A percentile compares a stretch with the other conserved stretches of the same genome.
Evolutionary conservation across 75 land plant species (phyloP).

Genomic region (Picea glauca): DNA sequence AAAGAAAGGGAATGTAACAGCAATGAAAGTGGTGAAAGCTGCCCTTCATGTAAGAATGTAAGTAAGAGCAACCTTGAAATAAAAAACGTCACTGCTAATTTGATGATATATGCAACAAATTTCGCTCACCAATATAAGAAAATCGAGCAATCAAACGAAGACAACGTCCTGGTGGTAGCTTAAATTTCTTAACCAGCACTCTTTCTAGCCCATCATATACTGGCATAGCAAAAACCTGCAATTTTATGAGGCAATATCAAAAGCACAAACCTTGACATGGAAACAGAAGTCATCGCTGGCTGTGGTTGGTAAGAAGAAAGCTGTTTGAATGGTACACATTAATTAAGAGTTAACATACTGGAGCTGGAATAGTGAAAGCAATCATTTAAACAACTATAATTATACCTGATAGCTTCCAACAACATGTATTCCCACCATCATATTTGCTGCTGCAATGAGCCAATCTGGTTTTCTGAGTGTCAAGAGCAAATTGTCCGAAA

Average conservation of each 20-base stretch:
- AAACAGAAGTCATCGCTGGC: too few relatives aligned
- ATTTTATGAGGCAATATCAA: too few relatives aligned
- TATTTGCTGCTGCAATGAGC: constrained; percentile 88
- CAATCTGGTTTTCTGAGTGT: constrained; percentile 54
- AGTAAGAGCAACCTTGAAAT: neutral
- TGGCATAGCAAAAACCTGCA: constrained; percentile 38
- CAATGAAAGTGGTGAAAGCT: constrained; percentile 25
- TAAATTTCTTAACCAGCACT: constrained; percentile 19
- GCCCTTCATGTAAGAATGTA: neutral
- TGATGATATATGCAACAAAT: neutral
- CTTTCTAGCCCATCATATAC: constrained; percentile 30
- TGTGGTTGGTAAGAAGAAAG: too few relatives aligned
- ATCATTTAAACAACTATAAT: neutral
- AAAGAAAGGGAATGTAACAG: constrained; percentile 32
- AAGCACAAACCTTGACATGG: too few relatives aligned
- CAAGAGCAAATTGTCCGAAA: constrained; percentile 68
- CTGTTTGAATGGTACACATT: too few relatives aligned
- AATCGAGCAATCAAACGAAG: constrained; percentile 21
- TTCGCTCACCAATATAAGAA: constrained; percentile 21
- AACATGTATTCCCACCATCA: constrained; percentile 94
- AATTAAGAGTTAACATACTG: too few relatives aligned
- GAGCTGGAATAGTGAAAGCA: too few relatives aligned
- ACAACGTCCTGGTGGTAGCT: constrained; percentile 12
- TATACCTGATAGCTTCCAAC: constrained; percentile 95
- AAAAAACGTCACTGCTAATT: neutral